Evolutionary conservation across 2,329 filamentous ascomycete genomes (phyloP), one percentile per base, ranked within the genome.

Genomic region (Penicillium sp.): DNA sequence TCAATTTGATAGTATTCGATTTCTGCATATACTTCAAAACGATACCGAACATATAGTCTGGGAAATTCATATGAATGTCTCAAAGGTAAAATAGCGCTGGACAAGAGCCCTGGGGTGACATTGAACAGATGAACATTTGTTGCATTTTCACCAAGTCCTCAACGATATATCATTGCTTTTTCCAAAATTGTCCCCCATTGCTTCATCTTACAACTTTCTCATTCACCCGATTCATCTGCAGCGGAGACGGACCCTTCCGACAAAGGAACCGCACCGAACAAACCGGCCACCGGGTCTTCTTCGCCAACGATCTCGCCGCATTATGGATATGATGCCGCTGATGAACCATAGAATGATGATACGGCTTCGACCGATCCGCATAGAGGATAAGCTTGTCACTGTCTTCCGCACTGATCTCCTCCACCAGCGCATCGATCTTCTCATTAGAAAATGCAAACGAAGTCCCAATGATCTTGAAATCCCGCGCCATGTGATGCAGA

Each of bases 401-500:
- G 23, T 58, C 50, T 12, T 43, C 26, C 11, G 35, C 27, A 9
- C 49, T 29, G 11, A 64, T 54, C 40, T 45, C 51, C 46, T 61
- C 47, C 4, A 27, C 52, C 23, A 54, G 25, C 4, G 47, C 27
- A 8, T 62, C 48, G 12, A 61, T 64, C 11, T 55, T 60, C 4
- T 55, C 46, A 18, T 65, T 58, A 0, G 57, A 44, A 40, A 65
- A 65, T 0, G 63, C 63, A 49, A 64, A 65, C 0, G 59, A 65
- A 23, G 63, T 64, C 14, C 63, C 61, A 25, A 65, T 62, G 9
- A 65, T 64, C 41, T 65, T 65, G 52, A 62, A 62, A 31, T 37
- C 47, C 46, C 53, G 54, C 8, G 61, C 62, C 27, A 58, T 54
- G 29, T 54, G 54, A 27, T 65, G 62, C 22, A 65, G 45, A 49